phyloP scores from a whole-genome alignment of 2,329 filamentous ascomycete species.

The Simplicillium sp. region DNA sequence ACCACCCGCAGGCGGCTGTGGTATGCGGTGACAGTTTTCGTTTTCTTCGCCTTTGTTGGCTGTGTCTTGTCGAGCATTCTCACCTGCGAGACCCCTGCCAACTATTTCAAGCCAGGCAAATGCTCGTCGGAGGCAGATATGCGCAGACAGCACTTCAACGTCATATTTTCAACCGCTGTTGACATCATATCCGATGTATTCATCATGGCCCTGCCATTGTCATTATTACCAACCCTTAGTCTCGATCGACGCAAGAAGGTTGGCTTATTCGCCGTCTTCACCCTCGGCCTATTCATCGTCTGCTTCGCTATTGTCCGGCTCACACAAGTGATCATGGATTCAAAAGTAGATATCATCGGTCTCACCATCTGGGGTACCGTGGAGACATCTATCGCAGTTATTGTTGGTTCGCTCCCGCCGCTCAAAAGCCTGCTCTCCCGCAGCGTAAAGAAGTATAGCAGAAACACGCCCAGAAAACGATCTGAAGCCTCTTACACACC shows the following conservation, averaged over 20 bases:
- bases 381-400: constrained; percentile 6
- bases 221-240: constrained; percentile 8
- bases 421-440: constrained; percentile 11
- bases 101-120: constrained; percentile 9
- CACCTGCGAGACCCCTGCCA: constrained; percentile 7
- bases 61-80: constrained; percentile 9
- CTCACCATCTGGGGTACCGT: constrained; percentile 8
- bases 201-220: constrained; percentile 13
- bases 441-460: constrained; percentile 5
- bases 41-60: constrained; percentile 10
- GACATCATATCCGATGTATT: constrained; percentile 9
- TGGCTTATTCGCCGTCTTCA: constrained; percentile 11
- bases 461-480: constrained; percentile 3
- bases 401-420: constrained; percentile 12
- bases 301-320: constrained; percentile 12
- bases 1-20: constrained; percentile 8
- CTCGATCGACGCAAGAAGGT: constrained; percentile 11
- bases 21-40: constrained; percentile 11
- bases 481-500: background rate
- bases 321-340: constrained; percentile 11
- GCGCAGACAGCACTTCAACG: constrained; percentile 8
- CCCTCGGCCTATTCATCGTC: constrained; percentile 13
- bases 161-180: constrained; percentile 9
- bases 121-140: constrained; percentile 8
- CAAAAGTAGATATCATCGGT: constrained; percentile 10